Percentiles rank a stretch among this genome's conserved stretches.
These are phyloP conservation scores for Lophiotrema nucula DNA, from an alignment of 495 filamentous ascomycete species.

Conservation along the genomic window DNA sequence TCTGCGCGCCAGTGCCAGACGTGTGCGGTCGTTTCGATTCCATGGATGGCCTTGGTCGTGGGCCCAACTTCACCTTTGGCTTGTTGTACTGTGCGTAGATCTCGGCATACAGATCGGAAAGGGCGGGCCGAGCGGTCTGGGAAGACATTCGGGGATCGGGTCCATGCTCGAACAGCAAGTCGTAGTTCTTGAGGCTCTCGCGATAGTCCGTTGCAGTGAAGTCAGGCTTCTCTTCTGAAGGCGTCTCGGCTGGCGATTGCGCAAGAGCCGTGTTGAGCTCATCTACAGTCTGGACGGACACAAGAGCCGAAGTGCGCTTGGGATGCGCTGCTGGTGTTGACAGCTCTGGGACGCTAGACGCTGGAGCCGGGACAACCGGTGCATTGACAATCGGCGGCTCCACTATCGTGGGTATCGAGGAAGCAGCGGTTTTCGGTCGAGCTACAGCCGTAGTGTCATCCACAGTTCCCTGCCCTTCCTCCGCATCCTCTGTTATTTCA, in stretches of 20 bases:
- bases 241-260: slow-evolving; percentile 6
- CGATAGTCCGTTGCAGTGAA: slow-evolving; percentile 1
- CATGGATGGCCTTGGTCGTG: slow-evolving; percentile 27
- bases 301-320: slow-evolving; percentile 3
- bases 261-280: slow-evolving; percentile 6
- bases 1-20: slow-evolving; percentile 16
- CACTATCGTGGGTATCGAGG: slow-evolving; percentile 16
- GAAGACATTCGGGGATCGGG: slow-evolving; percentile 32
- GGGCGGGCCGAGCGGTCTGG: slow-evolving; percentile 30
- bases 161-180: slow-evolving; percentile 23
- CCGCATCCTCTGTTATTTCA: slow-evolving; percentile 83
- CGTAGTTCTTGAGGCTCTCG: slow-evolving; percentile 30
- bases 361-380: background rate
- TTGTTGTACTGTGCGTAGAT: slow-evolving; percentile 33
- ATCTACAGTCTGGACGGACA: background rate
- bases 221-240: slow-evolving; percentile 7
- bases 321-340: background rate
- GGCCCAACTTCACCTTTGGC: slow-evolving; percentile 36
- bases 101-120: slow-evolving; percentile 28
- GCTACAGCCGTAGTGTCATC: slow-evolving; percentile 13
- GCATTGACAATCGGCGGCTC: slow-evolving; percentile 1
- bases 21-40: slow-evolving; percentile 31
- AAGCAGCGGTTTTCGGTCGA: slow-evolving; percentile 16
- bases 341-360: background rate
- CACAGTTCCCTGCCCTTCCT: slow-evolving; percentile 57